Conservation (phyloP, 2,329 filamentous ascomycete genomes). For the Mycosphaerelloides madeirae region DNA sequence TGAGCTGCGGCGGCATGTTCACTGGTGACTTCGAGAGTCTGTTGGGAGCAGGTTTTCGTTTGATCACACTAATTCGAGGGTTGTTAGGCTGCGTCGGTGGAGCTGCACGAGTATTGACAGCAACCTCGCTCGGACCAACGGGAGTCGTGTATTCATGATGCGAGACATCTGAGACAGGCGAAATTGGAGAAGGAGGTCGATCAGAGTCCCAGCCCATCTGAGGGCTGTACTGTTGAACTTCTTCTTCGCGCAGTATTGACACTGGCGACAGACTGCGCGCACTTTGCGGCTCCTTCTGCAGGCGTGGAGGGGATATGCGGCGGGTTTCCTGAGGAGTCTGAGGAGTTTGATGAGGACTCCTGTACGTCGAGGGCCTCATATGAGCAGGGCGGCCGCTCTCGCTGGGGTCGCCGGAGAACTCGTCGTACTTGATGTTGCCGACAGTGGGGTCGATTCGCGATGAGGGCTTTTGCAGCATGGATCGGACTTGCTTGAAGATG, state of each 20-base stretch:
- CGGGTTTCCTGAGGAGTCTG: conserved; percentile 10
- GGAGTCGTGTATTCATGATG: conserved; percentile 1
- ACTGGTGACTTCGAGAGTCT: conserved; percentile 16
- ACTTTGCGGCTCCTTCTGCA: conserved; percentile 1
- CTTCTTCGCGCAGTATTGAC: conserved; percentile 22
- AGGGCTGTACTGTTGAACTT: conserved; percentile 13
- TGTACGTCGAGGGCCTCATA: conserved; percentile 14
- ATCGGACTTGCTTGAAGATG: conserved; percentile 32
- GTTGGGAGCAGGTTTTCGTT: conserved; percentile 26
- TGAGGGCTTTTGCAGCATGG: conserved; percentile 30
- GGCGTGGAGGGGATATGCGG: conserved; percentile 11
- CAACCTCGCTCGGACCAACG: conserved; percentile 7
- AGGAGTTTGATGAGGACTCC: not conserved
- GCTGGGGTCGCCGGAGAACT: conserved; percentile 14
- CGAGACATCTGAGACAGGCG: conserved; percentile 10
- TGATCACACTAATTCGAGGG: conserved; percentile 12
- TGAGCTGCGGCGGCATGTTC: conserved; percentile 20
- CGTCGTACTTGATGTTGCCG: conserved; percentile 18
- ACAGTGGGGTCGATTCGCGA: conserved; percentile 11
- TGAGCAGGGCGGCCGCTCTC: conserved; percentile 10
- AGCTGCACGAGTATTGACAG: conserved; percentile 3
- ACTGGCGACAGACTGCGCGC: conserved; percentile 16
- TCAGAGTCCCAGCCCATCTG: conserved; percentile 9
- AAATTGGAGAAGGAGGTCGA: conserved; percentile 23
- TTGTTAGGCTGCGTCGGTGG: conserved; percentile 6